These are phyloP conservation scores for Colletotrichum tabaci DNA, from an alignment of 2,329 filamentous ascomycete genomes.

Conservation along the genomic window DNA sequence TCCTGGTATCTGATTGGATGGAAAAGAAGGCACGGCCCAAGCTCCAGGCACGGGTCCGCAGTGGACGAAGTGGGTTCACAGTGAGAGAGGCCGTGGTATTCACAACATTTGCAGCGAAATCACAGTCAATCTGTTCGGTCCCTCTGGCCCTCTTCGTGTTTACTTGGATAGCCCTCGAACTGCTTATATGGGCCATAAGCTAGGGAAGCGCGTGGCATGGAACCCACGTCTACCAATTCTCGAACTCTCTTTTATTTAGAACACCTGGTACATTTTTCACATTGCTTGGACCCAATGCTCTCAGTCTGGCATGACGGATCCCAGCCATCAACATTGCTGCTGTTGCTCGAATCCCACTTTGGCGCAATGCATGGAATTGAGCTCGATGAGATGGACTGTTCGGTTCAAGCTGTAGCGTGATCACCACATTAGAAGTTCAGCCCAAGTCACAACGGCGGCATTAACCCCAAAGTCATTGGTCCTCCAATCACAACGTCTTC, in stretches of 20 bases:
- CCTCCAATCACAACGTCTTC: neutral
- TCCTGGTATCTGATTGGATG: conserved; percentile 24
- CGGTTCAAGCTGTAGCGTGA: neutral
- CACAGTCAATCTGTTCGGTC: conserved; percentile 2
- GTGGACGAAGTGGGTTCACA: conserved; percentile 19
- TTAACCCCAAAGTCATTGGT: neutral
- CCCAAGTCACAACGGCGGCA: neutral
- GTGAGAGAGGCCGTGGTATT: conserved; percentile 5
- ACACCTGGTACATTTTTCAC: neutral
- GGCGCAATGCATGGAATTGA: neutral
- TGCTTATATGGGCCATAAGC: conserved; percentile 16
- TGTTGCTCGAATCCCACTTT: neutral
- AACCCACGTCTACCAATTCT: conserved; percentile 8
- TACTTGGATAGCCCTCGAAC: conserved; percentile 21
- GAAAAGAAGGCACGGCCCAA: conserved; percentile 16
- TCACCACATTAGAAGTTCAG: neutral
- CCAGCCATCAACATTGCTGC: neutral
- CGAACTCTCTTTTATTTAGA: conserved; percentile 22
- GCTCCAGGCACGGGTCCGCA: conserved; percentile 22
- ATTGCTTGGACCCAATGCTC: neutral
- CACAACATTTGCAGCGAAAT: conserved; percentile 14
- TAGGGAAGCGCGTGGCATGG: conserved; percentile 21
- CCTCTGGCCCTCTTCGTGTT: conserved; percentile 13
- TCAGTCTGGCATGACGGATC: neutral
- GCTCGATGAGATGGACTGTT: neutral